Base-by-base conservation (phyloP, 2,329 filamentous ascomycete species). In the Hysterium pulicare region DNA sequence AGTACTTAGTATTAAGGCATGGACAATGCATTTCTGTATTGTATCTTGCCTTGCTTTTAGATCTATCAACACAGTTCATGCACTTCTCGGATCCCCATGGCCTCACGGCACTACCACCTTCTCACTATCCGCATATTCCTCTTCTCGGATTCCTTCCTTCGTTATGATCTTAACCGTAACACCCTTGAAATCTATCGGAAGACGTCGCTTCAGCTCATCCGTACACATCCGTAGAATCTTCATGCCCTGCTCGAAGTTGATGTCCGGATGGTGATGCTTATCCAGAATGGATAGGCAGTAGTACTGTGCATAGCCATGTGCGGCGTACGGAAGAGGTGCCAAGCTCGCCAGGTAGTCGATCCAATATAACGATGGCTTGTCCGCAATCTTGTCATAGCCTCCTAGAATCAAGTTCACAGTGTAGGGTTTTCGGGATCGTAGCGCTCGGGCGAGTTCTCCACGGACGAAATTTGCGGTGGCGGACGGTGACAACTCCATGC, bases 131-230 rank as follows among this genome's bases (percentile, higher is more conserved):
- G 91, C 86, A 67, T 90, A 94, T 51, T 88, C 82, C 59, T 94
- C 79, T 58, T 93, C 88, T 56, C 81, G 75, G 49, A 98, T 85
- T 9, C 94, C 93, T 57, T 97, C 89, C 74, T 94, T 95, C 49
- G 90, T 95, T 60, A 98, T 83, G 26, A 90, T 86, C 78, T 97
- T 97, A 59, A 98, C 90, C 40, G 83, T 58, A 58, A 95, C 87
- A 30, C 93, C 93, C 79, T 98, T 98, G 81, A 97, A 98, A 69
- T 98, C 93, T 65, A 98, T 90, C 46, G 93, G 93, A 77, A 98
- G 81, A 71, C 94, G 82, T 68, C 93, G 83, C 81, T 96, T 95
- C 66, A 98, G 75, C 77, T 98, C 93, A 68, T 97, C 90, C 55
- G 88, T 93, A 74, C 93, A 98, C 84, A 96, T 86, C 59, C 82